Evolutionary conservation across 1,284 basidiomycete genomes (phyloP), one percentile per base, ranked within the genome.

Genomic region (Sphagnurus paluster): DNA sequence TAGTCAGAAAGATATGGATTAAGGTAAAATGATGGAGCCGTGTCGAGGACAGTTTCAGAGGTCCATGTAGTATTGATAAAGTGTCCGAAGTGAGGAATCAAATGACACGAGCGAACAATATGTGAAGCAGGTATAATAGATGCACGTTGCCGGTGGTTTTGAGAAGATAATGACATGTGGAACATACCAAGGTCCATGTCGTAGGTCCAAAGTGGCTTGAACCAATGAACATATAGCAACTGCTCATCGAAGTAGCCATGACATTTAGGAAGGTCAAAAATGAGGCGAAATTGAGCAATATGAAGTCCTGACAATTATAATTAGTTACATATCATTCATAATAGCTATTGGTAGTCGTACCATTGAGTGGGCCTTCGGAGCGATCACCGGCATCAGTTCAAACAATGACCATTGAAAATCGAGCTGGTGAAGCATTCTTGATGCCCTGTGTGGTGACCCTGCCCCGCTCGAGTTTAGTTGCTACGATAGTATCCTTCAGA

Each of bases 1-100:
- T 46, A 42, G 20, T 56, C 53, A n/a, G 46, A 52, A 16, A 59
- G 44, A 44, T 59, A 57, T 5, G 55, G 49, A 24, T 57, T 59
- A 1, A 59, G 35, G 34, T 48, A 56, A 32, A 55, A 55, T 4
- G 39, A 39, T 2, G 34, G 5, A 13, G 56, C 48, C 1, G 46
- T 23, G 4, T 48, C 25, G 11, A 58, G 26, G 19, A 56, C 53
- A 2, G 30, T 36, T 4, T 42, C 41, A 0, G 50, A 39, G 3
- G 38, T 34, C 56, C 56, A 30, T 33, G 14, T 50, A 50, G 1
- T 50, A 24, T 38, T 51, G 47, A 42, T 19, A n/a, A n/a, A n/a
- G n/a, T n/a, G n/a, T n/a, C 50, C 50, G 35, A 55, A 53, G n/a
- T 29, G 17, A 9, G 53, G 50, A 30, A 46, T 43, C 2, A 55